These are phyloP conservation scores for Ophiostoma quercus DNA, from an alignment of 2,329 filamentous ascomycete genomes.

Conservation along the genomic window DNA sequence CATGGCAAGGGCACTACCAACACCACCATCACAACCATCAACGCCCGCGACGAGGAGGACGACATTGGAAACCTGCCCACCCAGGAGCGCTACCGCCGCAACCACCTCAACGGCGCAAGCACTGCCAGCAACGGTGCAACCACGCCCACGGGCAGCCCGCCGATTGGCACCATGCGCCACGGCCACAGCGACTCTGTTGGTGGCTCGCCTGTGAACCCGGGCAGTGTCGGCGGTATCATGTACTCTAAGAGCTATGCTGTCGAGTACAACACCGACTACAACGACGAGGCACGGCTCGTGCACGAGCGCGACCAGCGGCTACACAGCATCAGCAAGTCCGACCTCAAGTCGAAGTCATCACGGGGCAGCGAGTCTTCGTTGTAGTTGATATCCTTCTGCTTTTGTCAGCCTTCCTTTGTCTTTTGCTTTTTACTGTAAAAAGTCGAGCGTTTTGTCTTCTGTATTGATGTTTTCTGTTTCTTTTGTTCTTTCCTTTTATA, in stretches of 20 bases:
- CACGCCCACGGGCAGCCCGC: neutral
- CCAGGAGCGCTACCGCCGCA: constrained; percentile 2
- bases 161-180: neutral
- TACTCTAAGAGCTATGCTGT: constrained; percentile 25
- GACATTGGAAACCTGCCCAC: neutral
- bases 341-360: constrained; percentile 21
- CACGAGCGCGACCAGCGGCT: constrained; percentile 10
- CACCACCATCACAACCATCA: constrained; percentile 21
- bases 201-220: neutral
- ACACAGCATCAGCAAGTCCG: constrained; percentile 18
- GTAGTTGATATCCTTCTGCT: neutral
- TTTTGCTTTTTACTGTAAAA: neutral
- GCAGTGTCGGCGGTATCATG: constrained; percentile 23
- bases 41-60: constrained; percentile 14
- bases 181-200: neutral
- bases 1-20: constrained; percentile 17
- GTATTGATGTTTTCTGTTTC: neutral
- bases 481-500: neutral
- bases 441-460: neutral
- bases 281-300: constrained; percentile 26
- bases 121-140: constrained; percentile 10
- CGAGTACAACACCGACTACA: constrained; percentile 26
- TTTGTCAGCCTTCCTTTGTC: neutral
- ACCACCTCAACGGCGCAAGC: neutral
- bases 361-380: constrained; percentile 22